phyloP scores from a whole-genome alignment of 2,329 filamentous ascomycete genomes.

The Trichoderma cornu-damae region DNA sequence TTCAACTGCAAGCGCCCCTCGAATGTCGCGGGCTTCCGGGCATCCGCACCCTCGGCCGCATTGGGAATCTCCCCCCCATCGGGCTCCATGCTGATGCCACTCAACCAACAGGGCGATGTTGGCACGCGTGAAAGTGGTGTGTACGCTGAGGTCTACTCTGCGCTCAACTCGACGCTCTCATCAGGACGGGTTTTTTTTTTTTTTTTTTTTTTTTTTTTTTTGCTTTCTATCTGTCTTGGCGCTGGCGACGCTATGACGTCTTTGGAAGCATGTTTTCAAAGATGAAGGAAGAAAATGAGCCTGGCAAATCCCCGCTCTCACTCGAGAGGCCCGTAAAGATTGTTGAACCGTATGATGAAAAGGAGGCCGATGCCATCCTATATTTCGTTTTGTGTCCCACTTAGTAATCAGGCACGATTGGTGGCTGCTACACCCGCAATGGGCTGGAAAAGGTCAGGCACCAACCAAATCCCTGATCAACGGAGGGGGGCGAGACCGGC shows the following conservation, averaged over 20 bases:
- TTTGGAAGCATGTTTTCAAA: constrained; percentile 5
- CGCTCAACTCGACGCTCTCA: background rate
- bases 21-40: constrained; percentile 35
- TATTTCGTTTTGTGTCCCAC: constrained; percentile 2
- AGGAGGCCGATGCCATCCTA: background rate
- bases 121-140: constrained; percentile 3
- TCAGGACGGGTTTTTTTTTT: background rate
- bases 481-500: too few species aligned
- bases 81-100: background rate
- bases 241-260: background rate
- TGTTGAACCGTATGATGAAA: background rate
- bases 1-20: constrained; percentile 41
- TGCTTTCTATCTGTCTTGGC: background rate
- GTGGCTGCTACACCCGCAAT: background rate
- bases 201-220: too few species aligned
- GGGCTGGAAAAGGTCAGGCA: too few species aligned
- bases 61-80: background rate
- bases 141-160: constrained; percentile 1
- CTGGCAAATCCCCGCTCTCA: background rate
- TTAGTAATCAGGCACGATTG: background rate
- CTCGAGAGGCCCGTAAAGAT: background rate
- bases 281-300: background rate
- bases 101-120: background rate
- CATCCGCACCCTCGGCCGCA: background rate
- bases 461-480: background rate